These are phyloP conservation scores for Oligophagozyma castellii DNA, from an alignment of 1,139 yeast genomes.

Conservation along the genomic window DNA sequence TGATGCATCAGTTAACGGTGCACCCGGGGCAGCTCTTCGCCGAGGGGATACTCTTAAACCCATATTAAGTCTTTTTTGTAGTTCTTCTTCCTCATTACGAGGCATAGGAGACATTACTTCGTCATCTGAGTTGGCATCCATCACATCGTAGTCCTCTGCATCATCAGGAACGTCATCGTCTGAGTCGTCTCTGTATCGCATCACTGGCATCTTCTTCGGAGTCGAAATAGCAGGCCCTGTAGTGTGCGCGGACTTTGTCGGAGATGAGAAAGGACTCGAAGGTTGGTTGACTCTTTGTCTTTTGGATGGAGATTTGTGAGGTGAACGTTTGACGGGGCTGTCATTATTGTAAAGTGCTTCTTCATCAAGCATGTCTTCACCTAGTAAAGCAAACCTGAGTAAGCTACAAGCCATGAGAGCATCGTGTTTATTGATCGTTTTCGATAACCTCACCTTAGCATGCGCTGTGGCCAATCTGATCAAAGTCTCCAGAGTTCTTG, in stretches of 20 bases:
- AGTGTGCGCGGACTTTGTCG: conserved; percentile 12
- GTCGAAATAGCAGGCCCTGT: no score
- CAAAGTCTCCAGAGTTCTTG: conserved; percentile 92
- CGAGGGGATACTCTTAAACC: conserved; percentile 21
- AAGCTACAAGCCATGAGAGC: conserved; percentile 80
- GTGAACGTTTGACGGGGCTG: conserved; percentile 14
- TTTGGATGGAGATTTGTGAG: conserved; percentile 24
- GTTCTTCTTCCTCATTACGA: conserved; percentile 16
- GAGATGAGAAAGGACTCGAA: conserved; percentile 10
- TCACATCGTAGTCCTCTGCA: neutral
- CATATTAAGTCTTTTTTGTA: conserved; percentile 16
- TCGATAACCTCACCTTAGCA: conserved; percentile 82
- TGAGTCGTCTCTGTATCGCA: conserved; percentile 5
- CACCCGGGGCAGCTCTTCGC: conserved; percentile 10
- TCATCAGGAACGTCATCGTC: no score
- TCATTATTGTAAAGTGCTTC: no score
- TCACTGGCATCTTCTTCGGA: conserved; percentile 8
- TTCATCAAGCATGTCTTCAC: conserved; percentile 25
- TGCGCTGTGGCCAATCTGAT: conserved; percentile 95
- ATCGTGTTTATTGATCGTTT: conserved; percentile 60
- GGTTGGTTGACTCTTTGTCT: conserved; percentile 13
- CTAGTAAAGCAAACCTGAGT: conserved; percentile 69
- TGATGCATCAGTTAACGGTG: conserved; percentile 7
- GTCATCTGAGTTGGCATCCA: conserved; percentile 6
- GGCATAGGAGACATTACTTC: conserved; percentile 4